These are phyloP conservation scores for Ilyonectria sp. DNA, from an alignment of 2,329 filamentous ascomycete species.

Conservation along the genomic window DNA sequence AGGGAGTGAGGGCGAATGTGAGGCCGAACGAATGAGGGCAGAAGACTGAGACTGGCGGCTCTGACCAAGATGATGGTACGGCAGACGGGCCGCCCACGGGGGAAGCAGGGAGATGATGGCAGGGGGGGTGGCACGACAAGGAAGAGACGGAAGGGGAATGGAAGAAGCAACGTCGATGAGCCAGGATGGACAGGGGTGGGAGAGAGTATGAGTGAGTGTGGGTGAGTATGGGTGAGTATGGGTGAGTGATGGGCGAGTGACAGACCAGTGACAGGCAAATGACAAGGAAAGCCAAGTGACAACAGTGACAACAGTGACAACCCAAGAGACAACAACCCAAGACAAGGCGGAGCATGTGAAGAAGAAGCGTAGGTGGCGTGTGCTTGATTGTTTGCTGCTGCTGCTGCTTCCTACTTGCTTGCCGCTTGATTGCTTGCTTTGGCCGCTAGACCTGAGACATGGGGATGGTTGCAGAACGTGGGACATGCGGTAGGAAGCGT, in stretches of 20 bases:
- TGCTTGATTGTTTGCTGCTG: background rate
- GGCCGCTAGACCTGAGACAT: conserved; percentile 34
- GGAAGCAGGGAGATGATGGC: conserved; percentile 39
- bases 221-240: conserved; percentile 2
- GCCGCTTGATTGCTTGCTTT: conserved; percentile 8
- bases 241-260: conserved; percentile 1
- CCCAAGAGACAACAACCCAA: no score
- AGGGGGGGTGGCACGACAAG: conserved; percentile 38
- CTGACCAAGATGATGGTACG: conserved; percentile 37
- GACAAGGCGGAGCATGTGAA: background rate
- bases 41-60: conserved; percentile 32
- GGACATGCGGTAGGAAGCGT: conserved; percentile 42
- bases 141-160: conserved; percentile 35
- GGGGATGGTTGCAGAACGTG: conserved; percentile 40
- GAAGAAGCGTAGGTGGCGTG: conserved; percentile 8
- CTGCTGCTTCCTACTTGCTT: background rate
- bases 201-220: conserved; percentile 15
- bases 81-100: conserved; percentile 46
- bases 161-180: conserved; percentile 50
- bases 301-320: background rate
- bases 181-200: conserved; percentile 30
- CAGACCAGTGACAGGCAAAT: background rate
- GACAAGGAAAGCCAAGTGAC: background rate
- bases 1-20: conserved; percentile 18
- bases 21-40: conserved; percentile 1